Base-by-base conservation (phyloP, 2,329 filamentous ascomycete genomes). In the Aspergillus ibericus region DNA sequence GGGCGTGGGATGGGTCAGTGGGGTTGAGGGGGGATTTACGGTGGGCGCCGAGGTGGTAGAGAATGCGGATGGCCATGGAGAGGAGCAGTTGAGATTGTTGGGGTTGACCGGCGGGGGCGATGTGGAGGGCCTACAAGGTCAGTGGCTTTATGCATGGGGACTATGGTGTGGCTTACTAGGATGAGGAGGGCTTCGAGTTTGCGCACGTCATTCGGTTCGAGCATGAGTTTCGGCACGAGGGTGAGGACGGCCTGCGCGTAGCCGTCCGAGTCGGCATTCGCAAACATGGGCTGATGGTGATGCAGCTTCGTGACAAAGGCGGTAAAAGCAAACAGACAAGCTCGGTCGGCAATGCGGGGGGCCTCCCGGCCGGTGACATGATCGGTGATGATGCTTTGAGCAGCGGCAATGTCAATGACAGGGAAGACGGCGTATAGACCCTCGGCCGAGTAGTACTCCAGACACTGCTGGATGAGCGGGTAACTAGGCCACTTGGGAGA, bases 401-500 rank as follows among this genome's bases (percentile, higher is more conserved):
- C n/a, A 2, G 59, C 59, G 5, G 62, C 58, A 1, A 55, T 50
- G 15, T 69, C 66, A 12, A 66, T 62, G 13, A 68, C 54, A 0
- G 68, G 68, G 27, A 70, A 70, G 13, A 69, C 55, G 2, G 65
- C 65, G 44, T 70, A 70, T 5, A 69, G 55, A 1, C 63, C 55
- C 38, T 62, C 62, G 32, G 16, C 60, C 0, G 50, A 25, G 40
- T 62, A 70, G 53, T 68, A 65, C 2, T 68, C 57, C 15, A 69
- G 25, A 52, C 25, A 47, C 22, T 47, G 22, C 42, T 46, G 42
- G 6, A 40, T 22, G 16, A 56, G 35, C 6, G 38, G 16, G 42
- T 47, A 47, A 22, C 20, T 47, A 13, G 42, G 42, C 42, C 42
- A 47, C 4, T 29, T 22, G 15, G 42, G 42, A n/a, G 15, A n/a